These are phyloP conservation scores for Lichtheimia ornata DNA, from an alignment of 371 early-diverging fungal genomes.

Conservation along the genomic window DNA sequence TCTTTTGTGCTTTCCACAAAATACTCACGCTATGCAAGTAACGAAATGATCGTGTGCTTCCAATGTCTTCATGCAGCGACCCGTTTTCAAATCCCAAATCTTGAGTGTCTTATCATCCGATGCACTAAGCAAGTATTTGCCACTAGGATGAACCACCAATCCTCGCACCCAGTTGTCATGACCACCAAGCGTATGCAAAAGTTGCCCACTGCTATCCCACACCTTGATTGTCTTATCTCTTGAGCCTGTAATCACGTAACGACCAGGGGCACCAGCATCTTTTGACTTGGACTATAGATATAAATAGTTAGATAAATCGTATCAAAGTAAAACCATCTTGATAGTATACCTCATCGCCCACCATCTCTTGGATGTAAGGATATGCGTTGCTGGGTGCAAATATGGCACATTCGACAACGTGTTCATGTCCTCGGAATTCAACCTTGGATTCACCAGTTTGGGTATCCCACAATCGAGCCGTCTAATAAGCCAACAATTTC, in stretches of 20 bases:
- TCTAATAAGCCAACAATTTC: constrained; percentile 40
- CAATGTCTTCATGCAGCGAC: constrained; percentile 78
- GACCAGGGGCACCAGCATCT: constrained; percentile 61
- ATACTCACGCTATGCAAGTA: constrained; percentile 71
- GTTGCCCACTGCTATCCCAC: constrained; percentile 83
- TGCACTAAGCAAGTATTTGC: constrained; percentile 77
- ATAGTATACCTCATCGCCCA: constrained; percentile 58
- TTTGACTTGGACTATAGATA: constrained; percentile 39
- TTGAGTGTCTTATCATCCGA: constrained; percentile 88
- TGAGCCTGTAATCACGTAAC: constrained; percentile 80
- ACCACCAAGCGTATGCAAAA: constrained; percentile 58
- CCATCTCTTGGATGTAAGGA: constrained; percentile 67
- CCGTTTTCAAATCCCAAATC: constrained; percentile 87
- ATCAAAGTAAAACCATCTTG: not conserved
- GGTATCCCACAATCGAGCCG: constrained; percentile 82
- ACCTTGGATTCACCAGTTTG: constrained; percentile 73
- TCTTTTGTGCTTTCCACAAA: constrained; percentile 21
- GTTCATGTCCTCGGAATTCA: constrained; percentile 88
- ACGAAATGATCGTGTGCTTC: constrained; percentile 91
- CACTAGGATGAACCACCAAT: constrained; percentile 79
- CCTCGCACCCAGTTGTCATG: constrained; percentile 97
- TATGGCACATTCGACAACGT: constrained; percentile 90
- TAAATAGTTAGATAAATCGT: not conserved
- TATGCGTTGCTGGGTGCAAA: constrained; percentile 77
- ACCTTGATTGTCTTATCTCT: constrained; percentile 89